These are phyloP conservation scores for Selaginella tamariscina DNA, from an alignment of 75 land plant genomes.

Conservation along the genomic window DNA sequence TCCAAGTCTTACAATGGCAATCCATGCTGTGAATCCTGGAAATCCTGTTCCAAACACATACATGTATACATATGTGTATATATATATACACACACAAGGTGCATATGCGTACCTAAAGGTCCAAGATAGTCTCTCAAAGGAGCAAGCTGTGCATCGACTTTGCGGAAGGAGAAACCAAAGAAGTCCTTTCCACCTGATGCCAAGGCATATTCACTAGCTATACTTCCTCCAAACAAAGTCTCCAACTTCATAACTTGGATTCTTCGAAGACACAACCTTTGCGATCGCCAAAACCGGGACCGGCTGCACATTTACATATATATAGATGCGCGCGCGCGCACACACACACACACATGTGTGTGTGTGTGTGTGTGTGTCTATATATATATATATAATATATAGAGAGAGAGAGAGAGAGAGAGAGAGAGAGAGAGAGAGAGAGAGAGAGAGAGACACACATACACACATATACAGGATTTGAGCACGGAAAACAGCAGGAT, in stretches of 20 bases:
- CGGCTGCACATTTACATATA: too few species aligned
- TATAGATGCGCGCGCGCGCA: too few species aligned
- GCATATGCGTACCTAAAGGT: not conserved
- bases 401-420: not conserved
- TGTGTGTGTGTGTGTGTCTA: too few species aligned
- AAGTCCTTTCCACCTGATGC: not conserved
- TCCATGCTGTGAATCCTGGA: conserved; percentile 79
- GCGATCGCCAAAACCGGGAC: not conserved
- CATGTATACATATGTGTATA: not conserved
- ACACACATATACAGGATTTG: too few species aligned
- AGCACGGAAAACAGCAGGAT: too few species aligned
- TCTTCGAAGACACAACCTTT: not conserved
- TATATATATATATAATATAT: too few species aligned
- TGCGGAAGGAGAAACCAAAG: not conserved
- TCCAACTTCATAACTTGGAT: not conserved
- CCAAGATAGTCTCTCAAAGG: not conserved
- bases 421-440: not conserved
- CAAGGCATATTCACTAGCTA: not conserved
- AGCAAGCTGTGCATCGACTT: not conserved
- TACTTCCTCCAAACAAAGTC: not conserved
- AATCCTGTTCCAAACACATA: conserved; percentile 23
- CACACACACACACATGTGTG: too few species aligned
- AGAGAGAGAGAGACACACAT: too few species aligned
- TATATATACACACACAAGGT: not conserved
- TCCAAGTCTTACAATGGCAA: conserved; percentile 51